Percentiles rank a stretch among this genome's conserved stretches.
Evolutionary conservation across 108 stramenopile genomes (phyloP).

Genomic region (Epithemia pelagica): DNA sequence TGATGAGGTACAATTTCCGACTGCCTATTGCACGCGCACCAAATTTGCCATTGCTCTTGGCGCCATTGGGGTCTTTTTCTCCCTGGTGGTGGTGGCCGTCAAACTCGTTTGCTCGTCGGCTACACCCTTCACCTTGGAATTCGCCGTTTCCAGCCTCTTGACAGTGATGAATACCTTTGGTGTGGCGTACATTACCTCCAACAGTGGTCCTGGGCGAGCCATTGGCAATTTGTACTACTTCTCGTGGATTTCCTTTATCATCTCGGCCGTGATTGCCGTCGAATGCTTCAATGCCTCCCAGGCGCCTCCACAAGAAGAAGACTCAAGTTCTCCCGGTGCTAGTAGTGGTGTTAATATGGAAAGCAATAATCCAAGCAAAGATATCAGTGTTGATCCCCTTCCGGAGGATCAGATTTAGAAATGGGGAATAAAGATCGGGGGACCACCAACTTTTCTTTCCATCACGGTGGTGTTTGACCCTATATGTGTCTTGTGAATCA

Average conservation of each 20-base stretch:
- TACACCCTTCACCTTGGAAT: conserved; percentile 57
- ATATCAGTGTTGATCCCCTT: too few relatives aligned
- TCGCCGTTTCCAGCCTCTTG: conserved; percentile 36
- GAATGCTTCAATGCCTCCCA: conserved; percentile 21
- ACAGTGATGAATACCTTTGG: conserved; percentile 50
- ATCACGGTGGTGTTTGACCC: too few relatives aligned
- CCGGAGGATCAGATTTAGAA: too few relatives aligned
- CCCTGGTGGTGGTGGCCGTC: conserved; percentile 47
- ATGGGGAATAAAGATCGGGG: too few relatives aligned
- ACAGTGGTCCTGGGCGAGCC: conserved; percentile 56
- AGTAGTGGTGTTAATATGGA: too few relatives aligned
- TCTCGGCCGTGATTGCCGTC: conserved; percentile 21
- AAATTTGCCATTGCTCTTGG: conserved; percentile 65
- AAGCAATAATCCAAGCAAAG: too few relatives aligned
- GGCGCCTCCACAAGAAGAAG: too few relatives aligned
- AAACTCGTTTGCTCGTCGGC: conserved; percentile 51
- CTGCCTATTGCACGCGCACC: conserved; percentile 50
- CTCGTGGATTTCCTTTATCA: conserved; percentile 49
- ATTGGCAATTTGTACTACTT: conserved; percentile 82
- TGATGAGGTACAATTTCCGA: neutral
- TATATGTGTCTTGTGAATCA: too few relatives aligned
- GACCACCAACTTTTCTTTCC: too few relatives aligned
- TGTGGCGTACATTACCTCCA: conserved; percentile 40
- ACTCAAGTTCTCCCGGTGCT: too few relatives aligned
- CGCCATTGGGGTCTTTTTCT: conserved; percentile 39